phyloP scores from a whole-genome alignment of 495 filamentous ascomycete genomes.

The Venustampulla echinocandica region DNA sequence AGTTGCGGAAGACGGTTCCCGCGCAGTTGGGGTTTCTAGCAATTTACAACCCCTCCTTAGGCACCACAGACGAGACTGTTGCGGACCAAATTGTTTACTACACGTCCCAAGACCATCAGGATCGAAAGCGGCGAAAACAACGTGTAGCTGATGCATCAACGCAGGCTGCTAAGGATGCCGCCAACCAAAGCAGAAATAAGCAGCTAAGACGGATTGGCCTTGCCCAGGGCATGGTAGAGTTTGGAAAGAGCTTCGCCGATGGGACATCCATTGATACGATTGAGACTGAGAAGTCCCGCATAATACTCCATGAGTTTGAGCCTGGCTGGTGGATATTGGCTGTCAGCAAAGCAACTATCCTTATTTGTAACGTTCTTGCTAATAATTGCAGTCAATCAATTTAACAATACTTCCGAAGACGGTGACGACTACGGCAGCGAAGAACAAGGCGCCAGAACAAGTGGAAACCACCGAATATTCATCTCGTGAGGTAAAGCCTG shows the following conservation, averaged over 20 bases:
- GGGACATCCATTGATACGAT: slow-evolving; percentile 70
- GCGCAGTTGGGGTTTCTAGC: slow-evolving; percentile 82
- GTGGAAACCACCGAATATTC: slow-evolving; percentile 61
- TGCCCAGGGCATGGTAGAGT: slow-evolving; percentile 94
- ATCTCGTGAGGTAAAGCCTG: slow-evolving; percentile 78
- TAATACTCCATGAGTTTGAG: slow-evolving; percentile 74
- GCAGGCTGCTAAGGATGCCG: slow-evolving; percentile 32
- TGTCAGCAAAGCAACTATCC: slow-evolving; percentile 36
- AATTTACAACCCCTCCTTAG: slow-evolving; percentile 91
- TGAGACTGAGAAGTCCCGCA: slow-evolving; percentile 80
- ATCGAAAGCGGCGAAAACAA: slow-evolving; percentile 22
- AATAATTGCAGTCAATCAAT: slow-evolving; percentile 18
- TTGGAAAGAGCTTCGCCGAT: slow-evolving; percentile 78
- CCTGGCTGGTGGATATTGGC: slow-evolving; percentile 91
- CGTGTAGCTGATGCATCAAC: slow-evolving; percentile 25
- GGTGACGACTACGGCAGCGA: slow-evolving; percentile 3
- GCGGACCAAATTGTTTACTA: slow-evolving; percentile 90
- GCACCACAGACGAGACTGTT: slow-evolving; percentile 77
- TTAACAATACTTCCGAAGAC: slow-evolving; percentile 16
- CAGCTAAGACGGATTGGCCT: slow-evolving; percentile 87
- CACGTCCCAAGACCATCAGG: slow-evolving; percentile 47
- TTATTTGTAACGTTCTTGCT: neutral
- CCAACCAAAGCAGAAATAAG: slow-evolving; percentile 64
- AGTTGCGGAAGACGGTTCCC: slow-evolving; percentile 40
- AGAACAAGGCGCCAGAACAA: slow-evolving; percentile 12